Base-by-base conservation (phyloP, 257 asterid species). In the Henckelia pumila region DNA sequence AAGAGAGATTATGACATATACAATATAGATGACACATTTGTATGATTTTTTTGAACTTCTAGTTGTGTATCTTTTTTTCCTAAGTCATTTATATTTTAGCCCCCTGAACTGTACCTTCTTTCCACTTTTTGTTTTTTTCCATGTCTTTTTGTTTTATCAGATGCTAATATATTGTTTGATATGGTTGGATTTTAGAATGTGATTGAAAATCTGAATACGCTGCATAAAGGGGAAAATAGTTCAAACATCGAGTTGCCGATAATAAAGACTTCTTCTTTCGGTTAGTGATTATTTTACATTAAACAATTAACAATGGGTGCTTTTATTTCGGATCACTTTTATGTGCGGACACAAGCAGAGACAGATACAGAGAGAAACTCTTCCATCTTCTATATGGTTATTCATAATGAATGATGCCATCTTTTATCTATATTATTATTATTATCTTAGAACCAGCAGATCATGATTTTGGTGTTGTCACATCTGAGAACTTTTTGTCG, bases 1-100 rank as follows among this genome's bases (percentile, higher is more conserved):
- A 91, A 91, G 89, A 84, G 99, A 83, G 97, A 94, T 69, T 91
- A 94, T 64, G 99, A 94, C 82, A 25, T 82, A 70, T 88, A 70
- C 77, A 84, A 78, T 69, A 83, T 91, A 17, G 97, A 94, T 35
- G 99, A 94, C 77, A 84, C 87, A 55, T 35, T 37, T 20, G 99
- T 94, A 85, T 73, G 96, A 71, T 40, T 72, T 70, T 71, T 56
- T 62, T 8, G 22, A 61, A 57, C 37, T 75, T 70, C 59, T 70
- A 14, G 60, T 73, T 16, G 37, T 61, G 44, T 19, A 25, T 66
- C 55, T 60, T 60, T 20, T 64, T 44, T 44, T 70, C n/a, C 67
- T 50, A 25, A 37, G 53, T 71, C 33, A 8, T 13, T 25, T 55
- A 55, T 58, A 37, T 64, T 35, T 37, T 63, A 9, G 56, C 19